A percentile compares a stretch with the other conserved stretches of the same genome.
Conservation (phyloP, 257 asterid genomes). For the Plantago major region DNA sequence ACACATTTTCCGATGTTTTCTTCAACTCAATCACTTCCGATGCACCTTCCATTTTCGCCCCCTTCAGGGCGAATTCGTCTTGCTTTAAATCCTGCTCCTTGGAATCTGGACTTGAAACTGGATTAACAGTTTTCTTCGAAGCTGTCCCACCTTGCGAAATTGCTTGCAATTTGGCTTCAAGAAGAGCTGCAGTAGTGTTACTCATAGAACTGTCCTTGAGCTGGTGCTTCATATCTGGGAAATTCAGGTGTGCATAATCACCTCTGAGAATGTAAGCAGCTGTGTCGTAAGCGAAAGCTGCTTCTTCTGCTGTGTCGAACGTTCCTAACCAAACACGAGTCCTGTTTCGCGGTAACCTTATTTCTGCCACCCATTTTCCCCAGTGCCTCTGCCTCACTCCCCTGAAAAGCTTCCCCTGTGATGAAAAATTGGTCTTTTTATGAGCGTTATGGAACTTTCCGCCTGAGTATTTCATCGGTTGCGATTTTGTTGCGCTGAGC, state of each 20-base stretch:
- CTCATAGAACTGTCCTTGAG: conserved; percentile 27
- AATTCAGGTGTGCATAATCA: conserved; percentile 45
- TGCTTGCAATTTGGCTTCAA: conserved; percentile 41
- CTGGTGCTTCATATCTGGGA: conserved; percentile 38
- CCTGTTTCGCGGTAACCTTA: conserved; percentile 42
- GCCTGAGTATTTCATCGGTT: conserved; percentile 45
- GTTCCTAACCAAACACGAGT: conserved; percentile 50
- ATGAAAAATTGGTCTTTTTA: conserved; percentile 16
- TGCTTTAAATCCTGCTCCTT: conserved; percentile 2
- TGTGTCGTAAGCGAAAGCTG: conserved; percentile 45
- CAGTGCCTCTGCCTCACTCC: conserved; percentile 56
- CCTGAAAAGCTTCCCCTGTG: conserved; percentile 51
- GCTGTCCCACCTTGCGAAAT: conserved; percentile 11
- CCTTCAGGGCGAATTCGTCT: background rate
- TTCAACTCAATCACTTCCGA: conserved; percentile 17
- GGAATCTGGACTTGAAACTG: background rate
- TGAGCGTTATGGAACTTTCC: conserved; percentile 6
- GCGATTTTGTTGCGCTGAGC: conserved; percentile 60
- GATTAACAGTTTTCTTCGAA: conserved; percentile 2
- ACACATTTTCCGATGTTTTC: conserved; percentile 26
- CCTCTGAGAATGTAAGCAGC: conserved; percentile 46
- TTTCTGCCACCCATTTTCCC: conserved; percentile 62
- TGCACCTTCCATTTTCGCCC: background rate
- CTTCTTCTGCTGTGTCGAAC: conserved; percentile 45
- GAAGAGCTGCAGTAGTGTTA: conserved; percentile 37